These are phyloP conservation scores for Acacia melanoxylon DNA, from an alignment of 306 rosid species.

Conservation along the genomic window DNA sequence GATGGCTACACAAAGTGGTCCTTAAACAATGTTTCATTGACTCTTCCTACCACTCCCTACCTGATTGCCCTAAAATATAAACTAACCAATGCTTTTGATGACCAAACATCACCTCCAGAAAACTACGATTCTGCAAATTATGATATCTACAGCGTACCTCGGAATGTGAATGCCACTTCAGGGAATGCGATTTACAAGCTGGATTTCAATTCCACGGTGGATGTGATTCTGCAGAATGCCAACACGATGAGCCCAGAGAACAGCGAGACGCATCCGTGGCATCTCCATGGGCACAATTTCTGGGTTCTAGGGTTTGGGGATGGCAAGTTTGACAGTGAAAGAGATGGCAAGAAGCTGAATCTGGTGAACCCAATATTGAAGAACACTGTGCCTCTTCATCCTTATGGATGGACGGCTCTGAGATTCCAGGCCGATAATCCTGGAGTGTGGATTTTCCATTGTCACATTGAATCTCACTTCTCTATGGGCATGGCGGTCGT, in stretches of 20 bases:
- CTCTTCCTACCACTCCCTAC: constrained; percentile 18
- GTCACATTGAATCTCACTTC: constrained; percentile 32
- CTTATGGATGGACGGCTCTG: constrained; percentile 35
- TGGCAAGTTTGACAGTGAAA: neutral
- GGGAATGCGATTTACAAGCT: constrained; percentile 18
- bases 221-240: constrained; percentile 26
- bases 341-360: constrained; percentile 7
- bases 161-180: constrained; percentile 20
- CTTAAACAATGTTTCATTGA: constrained; percentile 15
- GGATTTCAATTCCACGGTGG: constrained; percentile 27
- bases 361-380: constrained; percentile 20
- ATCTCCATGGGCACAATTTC: constrained; percentile 29
- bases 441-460: constrained; percentile 28
- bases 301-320: constrained; percentile 24
- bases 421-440: constrained; percentile 25
- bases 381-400: constrained; percentile 22
- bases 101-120: constrained; percentile 22
- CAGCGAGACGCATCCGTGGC: constrained; percentile 31
- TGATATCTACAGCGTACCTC: constrained; percentile 4
- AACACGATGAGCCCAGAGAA: neutral
- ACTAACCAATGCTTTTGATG: neutral
- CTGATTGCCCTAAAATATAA: constrained; percentile 18
- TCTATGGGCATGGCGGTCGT: constrained; percentile 22
- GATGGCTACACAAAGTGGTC: constrained; percentile 9
- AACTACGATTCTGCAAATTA: constrained; percentile 18